A percentile compares a stretch with the other conserved stretches of the same genome.
Evolutionary conservation across 2,329 filamentous ascomycete genomes (phyloP).

Genomic region (Sphaerostilbella broomeana): DNA sequence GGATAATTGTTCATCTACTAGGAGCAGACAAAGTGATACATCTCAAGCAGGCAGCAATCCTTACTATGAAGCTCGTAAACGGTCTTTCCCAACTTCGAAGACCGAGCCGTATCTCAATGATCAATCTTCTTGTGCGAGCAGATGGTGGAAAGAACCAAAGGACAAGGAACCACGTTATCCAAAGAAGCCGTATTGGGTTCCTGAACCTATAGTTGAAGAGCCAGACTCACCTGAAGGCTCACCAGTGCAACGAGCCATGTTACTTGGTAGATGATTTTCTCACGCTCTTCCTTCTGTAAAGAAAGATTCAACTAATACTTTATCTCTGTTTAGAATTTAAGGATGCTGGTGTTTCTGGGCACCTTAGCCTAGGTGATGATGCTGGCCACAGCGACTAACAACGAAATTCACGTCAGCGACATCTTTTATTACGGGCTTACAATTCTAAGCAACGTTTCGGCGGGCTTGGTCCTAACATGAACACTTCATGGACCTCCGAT

Average conservation of each 20-base stretch:
- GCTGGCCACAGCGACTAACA: too few species aligned
- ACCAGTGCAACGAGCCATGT: conserved; percentile 18
- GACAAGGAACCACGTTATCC: not conserved
- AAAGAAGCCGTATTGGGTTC: conserved; percentile 17
- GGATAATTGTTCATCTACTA: conserved; percentile 3
- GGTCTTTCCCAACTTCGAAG: too few species aligned
- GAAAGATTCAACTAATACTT: not conserved
- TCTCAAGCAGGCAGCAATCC: conserved; percentile 27
- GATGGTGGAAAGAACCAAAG: conserved; percentile 7
- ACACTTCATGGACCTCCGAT: too few species aligned
- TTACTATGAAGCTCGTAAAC: conserved; percentile 27
- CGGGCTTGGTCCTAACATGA: too few species aligned
- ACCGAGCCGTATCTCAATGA: conserved; percentile 11
- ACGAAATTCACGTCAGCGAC: too few species aligned
- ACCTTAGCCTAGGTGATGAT: too few species aligned
- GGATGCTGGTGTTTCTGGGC: not conserved
- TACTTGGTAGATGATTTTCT: conserved; percentile 29
- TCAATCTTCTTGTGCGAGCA: conserved; percentile 4
- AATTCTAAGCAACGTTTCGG: too few species aligned
- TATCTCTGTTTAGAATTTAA: conserved; percentile 18
- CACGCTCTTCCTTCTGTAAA: not conserved
- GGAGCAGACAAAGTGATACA: conserved; percentile 17
- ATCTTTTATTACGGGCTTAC: too few species aligned
- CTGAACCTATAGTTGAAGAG: conserved; percentile 31
- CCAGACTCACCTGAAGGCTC: conserved; percentile 22